Evolutionary conservation across 768 basidiomycete species (phyloP).

Genomic region (Termitomyces sp.): DNA sequence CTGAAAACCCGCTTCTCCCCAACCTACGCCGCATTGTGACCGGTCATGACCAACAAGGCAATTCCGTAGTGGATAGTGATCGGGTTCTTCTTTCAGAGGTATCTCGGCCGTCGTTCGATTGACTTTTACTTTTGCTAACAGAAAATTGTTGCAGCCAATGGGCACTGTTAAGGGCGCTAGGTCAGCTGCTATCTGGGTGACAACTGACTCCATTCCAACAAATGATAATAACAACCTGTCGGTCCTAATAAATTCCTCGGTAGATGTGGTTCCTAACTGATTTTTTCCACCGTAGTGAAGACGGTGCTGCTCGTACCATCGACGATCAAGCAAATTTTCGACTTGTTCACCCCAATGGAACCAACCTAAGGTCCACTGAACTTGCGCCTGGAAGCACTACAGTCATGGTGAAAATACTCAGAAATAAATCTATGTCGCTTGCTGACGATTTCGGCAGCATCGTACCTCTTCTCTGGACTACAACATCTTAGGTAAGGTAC

Average conservation of each 20-base stretch:
- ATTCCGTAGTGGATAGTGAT: constrained; percentile 39
- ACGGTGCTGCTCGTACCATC: constrained; percentile 42
- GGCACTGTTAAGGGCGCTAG: constrained; percentile 31
- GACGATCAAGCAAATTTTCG: constrained; percentile 38
- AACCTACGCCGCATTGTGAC: constrained; percentile 51
- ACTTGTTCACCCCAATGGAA: constrained; percentile 41
- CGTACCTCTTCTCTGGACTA: constrained; percentile 60
- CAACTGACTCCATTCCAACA: constrained; percentile 44
- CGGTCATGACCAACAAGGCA: constrained; percentile 40
- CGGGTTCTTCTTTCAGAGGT: constrained; percentile 27
- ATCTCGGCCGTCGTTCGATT: neutral
- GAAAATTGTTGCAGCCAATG: constrained; percentile 27
- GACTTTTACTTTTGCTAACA: neutral
- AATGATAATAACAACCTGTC: constrained; percentile 52
- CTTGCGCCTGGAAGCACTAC: constrained; percentile 48
- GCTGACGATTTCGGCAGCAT: constrained; percentile 26
- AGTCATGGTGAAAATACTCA: constrained; percentile 37
- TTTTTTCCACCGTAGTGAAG: constrained; percentile 39
- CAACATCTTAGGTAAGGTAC: constrained; percentile 49
- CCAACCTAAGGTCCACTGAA: constrained; percentile 51
- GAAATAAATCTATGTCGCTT: neutral
- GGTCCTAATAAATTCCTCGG: neutral
- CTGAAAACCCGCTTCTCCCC: constrained; percentile 27
- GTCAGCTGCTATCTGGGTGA: constrained; percentile 46
- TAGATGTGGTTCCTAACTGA: neutral